A percentile compares a stretch with the other conserved stretches of the same genome.
Evolutionary conservation across 371 early-diverging fungal species (phyloP).

Genomic region (Haplosporangium sp.): DNA sequence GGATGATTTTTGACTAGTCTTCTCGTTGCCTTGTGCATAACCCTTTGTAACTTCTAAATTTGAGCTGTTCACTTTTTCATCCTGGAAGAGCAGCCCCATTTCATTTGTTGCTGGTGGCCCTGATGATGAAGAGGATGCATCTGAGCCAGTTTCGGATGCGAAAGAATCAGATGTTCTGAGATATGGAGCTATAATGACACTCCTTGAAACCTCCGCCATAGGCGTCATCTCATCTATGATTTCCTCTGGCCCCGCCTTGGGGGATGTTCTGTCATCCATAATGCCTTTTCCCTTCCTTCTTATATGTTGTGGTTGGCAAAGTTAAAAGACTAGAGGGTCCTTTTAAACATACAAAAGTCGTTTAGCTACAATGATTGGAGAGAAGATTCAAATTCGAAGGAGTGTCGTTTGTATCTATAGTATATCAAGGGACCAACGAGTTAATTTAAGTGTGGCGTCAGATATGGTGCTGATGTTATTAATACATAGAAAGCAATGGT

Average conservation of each 20-base stretch:
- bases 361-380: too few relatives aligned
- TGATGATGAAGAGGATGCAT: conserved; percentile 4
- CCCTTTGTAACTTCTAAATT: background rate
- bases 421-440: too few relatives aligned
- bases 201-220: conserved; percentile 6
- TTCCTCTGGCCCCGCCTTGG: background rate
- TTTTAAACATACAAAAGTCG: too few relatives aligned
- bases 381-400: too few relatives aligned
- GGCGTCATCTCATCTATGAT: conserved; percentile 10
- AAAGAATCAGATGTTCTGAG: background rate
- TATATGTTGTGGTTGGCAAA: too few relatives aligned
- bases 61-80: background rate
- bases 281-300: background rate
- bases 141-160: background rate
- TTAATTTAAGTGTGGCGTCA: too few relatives aligned
- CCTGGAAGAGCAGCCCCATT: background rate
- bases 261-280: background rate
- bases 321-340: too few relatives aligned
- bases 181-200: background rate
- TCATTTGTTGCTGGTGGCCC: background rate
- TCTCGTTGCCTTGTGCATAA: background rate
- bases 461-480: too few relatives aligned
- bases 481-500: too few relatives aligned
- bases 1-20: conserved; percentile 6
- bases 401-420: too few relatives aligned